Evolutionary conservation across 2,329 filamentous ascomycete genomes (phyloP).

Genomic region (Stylonectria norvegica): DNA sequence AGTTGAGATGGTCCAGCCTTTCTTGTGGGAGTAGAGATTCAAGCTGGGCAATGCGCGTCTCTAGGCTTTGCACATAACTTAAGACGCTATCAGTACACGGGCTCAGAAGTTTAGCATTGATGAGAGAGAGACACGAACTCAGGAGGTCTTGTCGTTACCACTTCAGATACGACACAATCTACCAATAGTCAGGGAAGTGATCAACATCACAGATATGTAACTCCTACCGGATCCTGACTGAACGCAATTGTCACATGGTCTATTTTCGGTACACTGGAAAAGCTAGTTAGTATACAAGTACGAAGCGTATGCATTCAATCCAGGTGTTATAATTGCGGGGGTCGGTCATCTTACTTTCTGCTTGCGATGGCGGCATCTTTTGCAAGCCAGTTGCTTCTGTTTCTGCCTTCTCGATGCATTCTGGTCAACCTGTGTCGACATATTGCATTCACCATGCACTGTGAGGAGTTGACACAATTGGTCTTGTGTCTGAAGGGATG

Average conservation of each 20-base stretch:
- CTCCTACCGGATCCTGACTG: constrained; percentile 5
- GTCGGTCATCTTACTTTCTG: constrained; percentile 4
- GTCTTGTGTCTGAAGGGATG: too few species aligned
- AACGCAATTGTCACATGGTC: constrained; percentile 8
- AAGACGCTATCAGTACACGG: neutral
- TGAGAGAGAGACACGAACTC: neutral
- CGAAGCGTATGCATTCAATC: too few species aligned
- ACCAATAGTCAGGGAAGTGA: neutral
- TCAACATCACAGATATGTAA: neutral
- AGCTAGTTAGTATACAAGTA: constrained; percentile 3
- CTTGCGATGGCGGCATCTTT: constrained; percentile 10
- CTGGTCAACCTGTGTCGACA: constrained; percentile 3
- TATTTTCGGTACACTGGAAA: constrained; percentile 5
- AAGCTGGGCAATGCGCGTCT: constrained; percentile 5
- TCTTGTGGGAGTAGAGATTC: constrained; percentile 7
- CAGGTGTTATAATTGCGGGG: neutral
- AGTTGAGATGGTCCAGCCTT: constrained; percentile 6
- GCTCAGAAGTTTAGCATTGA: neutral
- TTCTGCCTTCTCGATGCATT: constrained; percentile 2
- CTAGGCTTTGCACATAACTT: constrained; percentile 7
- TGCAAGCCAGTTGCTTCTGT: constrained; percentile 5
- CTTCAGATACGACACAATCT: neutral
- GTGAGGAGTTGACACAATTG: too few species aligned
- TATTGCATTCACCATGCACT: too few species aligned
- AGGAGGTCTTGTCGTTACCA: neutral